These are phyloP conservation scores for Fusarium keratoplasticum DNA, from an alignment of 2,329 filamentous ascomycete species.

Conservation along the genomic window DNA sequence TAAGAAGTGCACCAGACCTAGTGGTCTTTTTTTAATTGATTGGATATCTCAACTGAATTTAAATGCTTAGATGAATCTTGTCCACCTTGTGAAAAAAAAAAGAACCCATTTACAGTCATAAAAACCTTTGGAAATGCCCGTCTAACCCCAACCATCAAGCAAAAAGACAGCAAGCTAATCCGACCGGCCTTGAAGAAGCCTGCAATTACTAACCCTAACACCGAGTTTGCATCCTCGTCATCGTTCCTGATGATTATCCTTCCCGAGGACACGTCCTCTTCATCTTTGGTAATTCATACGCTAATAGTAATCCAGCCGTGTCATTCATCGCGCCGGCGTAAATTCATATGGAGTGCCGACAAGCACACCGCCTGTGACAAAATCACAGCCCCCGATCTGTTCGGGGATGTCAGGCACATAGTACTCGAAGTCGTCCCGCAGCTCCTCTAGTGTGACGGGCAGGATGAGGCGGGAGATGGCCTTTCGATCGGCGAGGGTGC, in stretches of 20 bases:
- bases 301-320: neutral
- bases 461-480: slow-evolving; percentile 48
- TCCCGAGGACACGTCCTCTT: neutral
- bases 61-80: slow-evolving; percentile 35
- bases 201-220: slow-evolving; percentile 28
- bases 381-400: slow-evolving; percentile 45
- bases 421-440: slow-evolving; percentile 48
- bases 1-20: slow-evolving; percentile 44
- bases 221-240: slow-evolving; percentile 32
- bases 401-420: slow-evolving; percentile 47
- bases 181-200: slow-evolving; percentile 10
- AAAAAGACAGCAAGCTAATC: slow-evolving; percentile 9
- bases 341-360: slow-evolving; percentile 19
- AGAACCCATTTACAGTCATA: slow-evolving; percentile 19
- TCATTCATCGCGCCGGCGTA: slow-evolving; percentile 25
- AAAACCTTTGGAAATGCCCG: slow-evolving; percentile 25
- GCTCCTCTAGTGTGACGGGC: slow-evolving; percentile 46
- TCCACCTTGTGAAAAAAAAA: slow-evolving; percentile 16
- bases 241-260: slow-evolving; percentile 12
- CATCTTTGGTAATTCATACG: slow-evolving; percentile 1
- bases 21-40: slow-evolving; percentile 26
- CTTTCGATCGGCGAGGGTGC: slow-evolving; percentile 48
- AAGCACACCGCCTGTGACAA: slow-evolving; percentile 32
- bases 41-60: slow-evolving; percentile 39
- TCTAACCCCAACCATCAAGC: slow-evolving; percentile 27